A percentile compares a stretch with the other conserved stretches of the same genome.
Conservation (phyloP, 371 early-diverging fungal species). For the Rhizopus microsporus region DNA sequence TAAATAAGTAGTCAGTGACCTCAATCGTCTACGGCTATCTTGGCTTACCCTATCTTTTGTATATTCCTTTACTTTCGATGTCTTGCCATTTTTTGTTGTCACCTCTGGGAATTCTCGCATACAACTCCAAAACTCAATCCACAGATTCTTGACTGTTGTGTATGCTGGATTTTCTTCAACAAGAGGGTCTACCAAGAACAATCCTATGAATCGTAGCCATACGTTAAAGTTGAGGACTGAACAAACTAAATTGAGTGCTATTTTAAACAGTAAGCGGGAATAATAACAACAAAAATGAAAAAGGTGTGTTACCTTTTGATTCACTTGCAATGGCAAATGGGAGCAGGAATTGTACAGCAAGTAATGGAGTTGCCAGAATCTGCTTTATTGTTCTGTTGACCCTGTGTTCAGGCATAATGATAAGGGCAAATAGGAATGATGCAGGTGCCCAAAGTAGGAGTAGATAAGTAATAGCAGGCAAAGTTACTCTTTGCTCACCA, state of each 20-base stretch:
- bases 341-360: constrained; percentile 25
- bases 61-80: constrained; percentile 28
- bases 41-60: neutral
- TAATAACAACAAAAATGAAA: constrained; percentile 3
- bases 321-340: constrained; percentile 30
- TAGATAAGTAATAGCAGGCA: constrained; percentile 6
- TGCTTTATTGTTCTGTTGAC: constrained; percentile 30
- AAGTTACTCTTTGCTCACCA: constrained; percentile 10
- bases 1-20: neutral
- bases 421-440: constrained; percentile 13
- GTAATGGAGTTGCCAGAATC: constrained; percentile 31
- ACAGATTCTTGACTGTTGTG: constrained; percentile 21
- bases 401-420: constrained; percentile 21
- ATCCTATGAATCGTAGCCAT: constrained; percentile 34
- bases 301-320: constrained; percentile 23
- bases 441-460: constrained; percentile 16
- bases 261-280: neutral
- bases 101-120: constrained; percentile 41
- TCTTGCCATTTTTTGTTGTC: constrained; percentile 18
- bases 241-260: constrained; percentile 31
- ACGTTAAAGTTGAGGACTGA: constrained; percentile 23
- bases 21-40: neutral
- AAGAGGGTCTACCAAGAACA: constrained; percentile 36
- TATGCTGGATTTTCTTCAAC: constrained; percentile 33
- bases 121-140: constrained; percentile 38